Base-by-base conservation (phyloP, 2,329 filamentous ascomycete genomes). In the Ceratocystis lukuohia region DNA sequence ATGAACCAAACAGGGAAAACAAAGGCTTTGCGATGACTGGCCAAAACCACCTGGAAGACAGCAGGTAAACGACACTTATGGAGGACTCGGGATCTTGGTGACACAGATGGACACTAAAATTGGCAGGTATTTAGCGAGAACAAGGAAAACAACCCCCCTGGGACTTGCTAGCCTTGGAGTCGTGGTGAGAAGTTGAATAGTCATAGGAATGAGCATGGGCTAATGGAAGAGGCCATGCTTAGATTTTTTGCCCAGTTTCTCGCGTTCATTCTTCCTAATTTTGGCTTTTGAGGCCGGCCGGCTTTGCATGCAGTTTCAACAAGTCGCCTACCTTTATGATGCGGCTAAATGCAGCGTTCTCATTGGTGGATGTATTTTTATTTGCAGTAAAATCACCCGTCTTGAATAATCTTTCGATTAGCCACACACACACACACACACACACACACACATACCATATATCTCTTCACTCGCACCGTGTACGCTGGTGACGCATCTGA, bases 251-350 rank as follows among this genome's bases (percentile, higher is more conserved):
- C 37, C 10, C 10, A 41, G 37, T 41, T 41, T 41, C 10, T 41
- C 30, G 37, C 37, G 10, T 12, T 41, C 37, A 41, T 41, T 41
- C 37, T 41, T 41, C 37, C 37, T 15, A 41, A 5, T 17, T 59
- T 12, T 59, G 28, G 3, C 15, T 17, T 41, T 41, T 41, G 37
- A 41, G 37, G 37, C 37, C 37, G 37, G 37, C 37, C 12, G 17
- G 46, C 50, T 56, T 28, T 56, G 50, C 46, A 22, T 48, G 50
- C 50, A 15, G 56, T 59, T 59, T 59, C 56, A 59, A 59, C 28
- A 59, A 59, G 56, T 33, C 56, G 25, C 28, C n/a, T 59, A 10
- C 33, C 17, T 33, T 25, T 5, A 7, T 59, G 25, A 15, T 59
- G 56, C 56, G 56, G 56, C 56, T 59, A 59, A 33, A 59, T 59